phyloP scores from a whole-genome alignment of 805 yeast species.

The Saccharomycopsis capsularis region DNA sequence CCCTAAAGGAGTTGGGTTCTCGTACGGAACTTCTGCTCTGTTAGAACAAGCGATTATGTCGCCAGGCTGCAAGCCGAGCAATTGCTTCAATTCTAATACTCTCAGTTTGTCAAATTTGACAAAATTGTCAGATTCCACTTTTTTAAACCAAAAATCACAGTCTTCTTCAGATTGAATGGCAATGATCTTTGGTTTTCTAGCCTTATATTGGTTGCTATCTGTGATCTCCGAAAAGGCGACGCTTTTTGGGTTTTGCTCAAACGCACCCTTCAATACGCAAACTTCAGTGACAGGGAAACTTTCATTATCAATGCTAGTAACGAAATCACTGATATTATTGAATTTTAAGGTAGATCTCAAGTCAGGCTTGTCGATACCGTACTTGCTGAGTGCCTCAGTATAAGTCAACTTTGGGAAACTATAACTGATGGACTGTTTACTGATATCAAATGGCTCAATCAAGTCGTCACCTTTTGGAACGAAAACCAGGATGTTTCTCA shows the following conservation, averaged over 20 bases:
- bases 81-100: conserved; percentile 25
- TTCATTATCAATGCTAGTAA: conserved; percentile 30
- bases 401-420: conserved; percentile 49
- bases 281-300: conserved; percentile 71
- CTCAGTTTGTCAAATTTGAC: conserved; percentile 31
- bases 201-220: conserved; percentile 40
- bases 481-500: conserved; percentile 36
- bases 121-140: conserved; percentile 24
- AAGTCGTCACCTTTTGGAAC: conserved; percentile 25
- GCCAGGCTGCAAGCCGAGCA: conserved; percentile 47
- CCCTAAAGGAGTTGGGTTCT: conserved; percentile 94
- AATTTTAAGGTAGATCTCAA: conserved; percentile 56
- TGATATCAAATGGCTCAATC: neutral
- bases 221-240: conserved; percentile 32
- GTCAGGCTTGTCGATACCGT: conserved; percentile 95
- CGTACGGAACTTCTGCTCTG: conserved; percentile 65
- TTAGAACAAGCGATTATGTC: conserved; percentile 76
- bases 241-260: conserved; percentile 24
- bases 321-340: conserved; percentile 36
- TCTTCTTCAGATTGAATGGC: conserved; percentile 41
- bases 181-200: conserved; percentile 52
- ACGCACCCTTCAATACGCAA: conserved; percentile 50
- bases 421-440: conserved; percentile 1
- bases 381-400: conserved; percentile 57
- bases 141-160: conserved; percentile 37